Percentiles rank a stretch among this genome's conserved stretches.
Evolutionary conservation across 140 eudicot genomes (phyloP).

Genomic region (Stevia rebaudiana): DNA sequence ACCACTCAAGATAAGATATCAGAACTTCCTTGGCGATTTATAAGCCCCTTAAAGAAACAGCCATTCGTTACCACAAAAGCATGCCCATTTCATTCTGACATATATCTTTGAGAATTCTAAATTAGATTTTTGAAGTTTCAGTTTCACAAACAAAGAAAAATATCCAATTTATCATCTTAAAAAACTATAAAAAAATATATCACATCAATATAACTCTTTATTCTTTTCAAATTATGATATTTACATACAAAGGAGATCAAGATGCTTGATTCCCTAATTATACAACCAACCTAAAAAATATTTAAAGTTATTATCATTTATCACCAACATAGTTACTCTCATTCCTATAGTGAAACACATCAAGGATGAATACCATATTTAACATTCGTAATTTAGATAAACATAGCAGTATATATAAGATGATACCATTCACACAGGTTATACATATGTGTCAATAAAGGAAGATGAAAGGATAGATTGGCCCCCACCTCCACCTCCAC

Average conservation of each 20-base stretch:
- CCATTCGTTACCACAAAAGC: constrained; percentile 21
- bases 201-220: background rate
- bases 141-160: background rate
- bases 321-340: too few species aligned
- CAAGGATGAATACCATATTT: too few species aligned
- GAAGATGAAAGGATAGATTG: constrained; percentile 28
- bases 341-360: too few species aligned
- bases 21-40: constrained; percentile 23
- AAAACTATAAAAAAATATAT: too few species aligned
- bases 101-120: background rate
- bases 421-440: constrained; percentile 17
- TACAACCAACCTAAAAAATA: too few species aligned
- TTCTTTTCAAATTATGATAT: background rate
- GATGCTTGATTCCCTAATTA: background rate
- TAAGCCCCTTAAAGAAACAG: constrained; percentile 11
- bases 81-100: constrained; percentile 22
- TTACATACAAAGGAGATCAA: background rate
- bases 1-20: constrained; percentile 23
- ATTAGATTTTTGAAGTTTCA: background rate
- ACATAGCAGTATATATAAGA: background rate
- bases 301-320: too few species aligned
- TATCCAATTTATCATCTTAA: too few species aligned
- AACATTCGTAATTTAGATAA: too few species aligned
- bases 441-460: constrained; percentile 20
- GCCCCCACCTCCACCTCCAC: constrained; percentile 23